Evolutionary conservation across 148 eudicot species (phyloP).

Genomic region (Silene latifolia): DNA sequence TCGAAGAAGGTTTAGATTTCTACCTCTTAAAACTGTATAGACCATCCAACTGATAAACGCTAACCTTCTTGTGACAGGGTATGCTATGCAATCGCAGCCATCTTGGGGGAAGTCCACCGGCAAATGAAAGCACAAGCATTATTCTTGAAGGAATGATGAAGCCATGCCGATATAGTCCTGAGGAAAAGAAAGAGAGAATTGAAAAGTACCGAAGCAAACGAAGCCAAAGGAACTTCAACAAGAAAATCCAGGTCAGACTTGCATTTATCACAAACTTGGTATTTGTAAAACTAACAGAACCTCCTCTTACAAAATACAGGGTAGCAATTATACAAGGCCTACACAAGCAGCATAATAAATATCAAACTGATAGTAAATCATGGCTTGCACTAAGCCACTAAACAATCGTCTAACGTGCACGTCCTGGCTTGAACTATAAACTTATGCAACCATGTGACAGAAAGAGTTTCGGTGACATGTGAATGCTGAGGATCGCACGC

Average conservation of each 20-base stretch:
- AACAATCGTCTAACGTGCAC: background rate
- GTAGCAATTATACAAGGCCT: background rate
- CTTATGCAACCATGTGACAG: background rate
- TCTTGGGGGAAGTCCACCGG: conserved; percentile 53
- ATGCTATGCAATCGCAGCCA: conserved; percentile 24
- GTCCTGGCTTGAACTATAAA: background rate
- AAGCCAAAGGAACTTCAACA: conserved; percentile 82
- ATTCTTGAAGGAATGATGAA: conserved; percentile 61
- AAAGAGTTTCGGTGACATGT: background rate
- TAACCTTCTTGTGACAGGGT: conserved; percentile 36
- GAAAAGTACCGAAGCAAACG: conserved; percentile 84
- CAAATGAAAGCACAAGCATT: conserved; percentile 47
- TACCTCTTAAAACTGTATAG: conserved; percentile 1
- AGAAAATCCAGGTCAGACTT: conserved; percentile 78
- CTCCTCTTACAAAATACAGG: background rate
- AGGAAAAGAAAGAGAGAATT: conserved; percentile 81
- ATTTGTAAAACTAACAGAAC: background rate
- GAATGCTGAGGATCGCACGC: background rate
- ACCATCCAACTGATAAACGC: conserved; percentile 2
- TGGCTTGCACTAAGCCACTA: background rate
- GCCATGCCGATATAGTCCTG: conserved; percentile 74
- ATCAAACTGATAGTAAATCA: background rate
- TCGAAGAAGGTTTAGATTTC: background rate
- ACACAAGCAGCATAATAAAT: background rate
- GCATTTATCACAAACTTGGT: background rate